These are phyloP conservation scores for Aschersonia sp. DNA, from an alignment of 2,329 filamentous ascomycete species.

Conservation along the genomic window DNA sequence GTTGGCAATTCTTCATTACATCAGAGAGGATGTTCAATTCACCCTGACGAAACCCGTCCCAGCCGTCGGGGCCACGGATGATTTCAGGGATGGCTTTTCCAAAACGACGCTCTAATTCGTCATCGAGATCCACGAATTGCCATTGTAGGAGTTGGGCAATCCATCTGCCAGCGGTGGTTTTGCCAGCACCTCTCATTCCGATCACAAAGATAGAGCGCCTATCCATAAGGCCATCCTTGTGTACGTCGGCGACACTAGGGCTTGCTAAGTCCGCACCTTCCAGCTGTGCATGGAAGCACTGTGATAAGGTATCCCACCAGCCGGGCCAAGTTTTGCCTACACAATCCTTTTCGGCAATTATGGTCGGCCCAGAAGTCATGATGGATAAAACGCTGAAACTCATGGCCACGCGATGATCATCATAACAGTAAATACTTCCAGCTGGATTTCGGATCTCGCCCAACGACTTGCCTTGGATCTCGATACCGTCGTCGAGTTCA, in stretches of 20 bases:
- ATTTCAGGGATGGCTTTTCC: slow-evolving; percentile 75
- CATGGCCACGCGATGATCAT: slow-evolving; percentile 97
- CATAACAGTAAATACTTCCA: slow-evolving; percentile 77
- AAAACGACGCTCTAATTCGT: slow-evolving; percentile 62
- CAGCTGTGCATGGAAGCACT: slow-evolving; percentile 63
- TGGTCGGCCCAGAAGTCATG: slow-evolving; percentile 52
- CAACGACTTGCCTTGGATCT: slow-evolving; percentile 42
- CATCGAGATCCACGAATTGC: slow-evolving; percentile 75
- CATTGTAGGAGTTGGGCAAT: slow-evolving; percentile 61
- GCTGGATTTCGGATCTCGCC: slow-evolving; percentile 36
- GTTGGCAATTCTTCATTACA: slow-evolving; percentile 59
- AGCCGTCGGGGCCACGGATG: slow-evolving; percentile 56
- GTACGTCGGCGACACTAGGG: slow-evolving; percentile 5
- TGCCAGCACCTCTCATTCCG: slow-evolving; percentile 93
- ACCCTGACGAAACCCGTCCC: slow-evolving; percentile 74
- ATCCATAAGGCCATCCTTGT: slow-evolving; percentile 4
- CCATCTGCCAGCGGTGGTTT: slow-evolving; percentile 86
- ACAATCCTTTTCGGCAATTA: slow-evolving; percentile 83
- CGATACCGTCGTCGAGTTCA: slow-evolving; percentile 90
- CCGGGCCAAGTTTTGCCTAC: slow-evolving; percentile 97
- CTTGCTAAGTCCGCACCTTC: slow-evolving; percentile 51
- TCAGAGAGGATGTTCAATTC: slow-evolving; percentile 63
- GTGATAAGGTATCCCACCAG: slow-evolving; percentile 86
- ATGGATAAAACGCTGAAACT: slow-evolving; percentile 85
- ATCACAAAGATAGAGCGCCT: slow-evolving; percentile 78